These are phyloP conservation scores for Quercus suber DNA, from an alignment of 306 rosid species.

Conservation along the genomic window DNA sequence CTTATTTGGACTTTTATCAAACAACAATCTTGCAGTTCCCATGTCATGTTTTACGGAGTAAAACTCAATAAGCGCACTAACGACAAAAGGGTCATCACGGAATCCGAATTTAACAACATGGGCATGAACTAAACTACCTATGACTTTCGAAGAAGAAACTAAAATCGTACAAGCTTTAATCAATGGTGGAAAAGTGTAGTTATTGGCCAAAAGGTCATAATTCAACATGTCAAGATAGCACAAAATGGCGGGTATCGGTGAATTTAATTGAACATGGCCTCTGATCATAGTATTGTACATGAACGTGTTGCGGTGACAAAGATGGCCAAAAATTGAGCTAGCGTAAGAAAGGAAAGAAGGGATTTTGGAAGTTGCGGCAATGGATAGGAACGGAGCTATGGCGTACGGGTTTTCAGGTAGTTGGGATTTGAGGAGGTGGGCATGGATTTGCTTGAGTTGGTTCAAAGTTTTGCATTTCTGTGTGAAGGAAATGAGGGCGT, in stretches of 20 bases:
- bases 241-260: conserved; percentile 36
- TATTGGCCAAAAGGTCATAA: conserved; percentile 50
- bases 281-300: conserved; percentile 74
- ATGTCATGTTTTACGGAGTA: conserved; percentile 38
- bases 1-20: conserved; percentile 39
- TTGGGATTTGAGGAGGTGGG: conserved; percentile 56
- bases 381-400: conserved; percentile 59
- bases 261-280: conserved; percentile 32
- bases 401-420: conserved; percentile 37
- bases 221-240: conserved; percentile 59
- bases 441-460: conserved; percentile 76
- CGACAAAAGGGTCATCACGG: conserved; percentile 52
- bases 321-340: conserved; percentile 44
- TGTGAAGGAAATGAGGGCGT: conserved; percentile 27
- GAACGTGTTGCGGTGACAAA: conserved; percentile 55
- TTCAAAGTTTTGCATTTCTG: conserved; percentile 49
- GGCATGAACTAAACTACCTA: conserved; percentile 59
- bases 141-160: background rate
- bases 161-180: conserved; percentile 58
- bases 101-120: conserved; percentile 57
- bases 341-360: conserved; percentile 51
- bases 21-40: conserved; percentile 42
- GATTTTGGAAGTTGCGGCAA: conserved; percentile 41
- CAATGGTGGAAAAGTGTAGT: conserved; percentile 75
- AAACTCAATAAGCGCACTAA: conserved; percentile 51